Percentiles rank a stretch among this genome's conserved stretches.
phyloP scores from a whole-genome alignment of 805 yeast species.

The Candida awuae region DNA sequence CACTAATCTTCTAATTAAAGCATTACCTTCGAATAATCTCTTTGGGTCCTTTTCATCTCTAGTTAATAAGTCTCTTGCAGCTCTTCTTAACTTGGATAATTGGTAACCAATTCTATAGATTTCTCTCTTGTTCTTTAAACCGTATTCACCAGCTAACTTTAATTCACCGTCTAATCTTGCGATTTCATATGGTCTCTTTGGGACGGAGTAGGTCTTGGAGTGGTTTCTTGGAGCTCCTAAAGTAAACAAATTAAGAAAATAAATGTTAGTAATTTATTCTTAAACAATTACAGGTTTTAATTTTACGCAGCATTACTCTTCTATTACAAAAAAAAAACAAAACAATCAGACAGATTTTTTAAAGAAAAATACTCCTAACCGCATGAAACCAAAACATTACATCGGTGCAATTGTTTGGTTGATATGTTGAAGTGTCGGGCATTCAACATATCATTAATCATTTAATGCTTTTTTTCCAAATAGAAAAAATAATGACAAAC shows the following conservation, averaged over 20 bases:
- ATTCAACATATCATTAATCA: slow-evolving; percentile 38
- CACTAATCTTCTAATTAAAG: slow-evolving; percentile 98
- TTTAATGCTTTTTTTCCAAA: background rate
- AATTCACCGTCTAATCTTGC: slow-evolving; percentile 99
- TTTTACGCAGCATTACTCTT: background rate
- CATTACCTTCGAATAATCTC: slow-evolving; percentile 99
- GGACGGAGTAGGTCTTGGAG: slow-evolving; percentile 99
- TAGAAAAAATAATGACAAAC: background rate
- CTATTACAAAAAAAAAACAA: background rate
- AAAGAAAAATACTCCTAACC: background rate
- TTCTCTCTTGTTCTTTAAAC: slow-evolving; percentile 99
- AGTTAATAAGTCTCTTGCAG: slow-evolving; percentile 99
- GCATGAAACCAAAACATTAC: background rate
- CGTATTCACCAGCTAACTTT: slow-evolving; percentile 99
- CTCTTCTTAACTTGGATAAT: slow-evolving; percentile 99
- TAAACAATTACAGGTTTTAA: slow-evolving; percentile 1
- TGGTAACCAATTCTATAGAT: slow-evolving; percentile 99
- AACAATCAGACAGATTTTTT: background rate
- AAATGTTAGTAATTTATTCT: background rate
- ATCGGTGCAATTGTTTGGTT: too few species aligned
- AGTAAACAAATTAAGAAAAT: background rate
- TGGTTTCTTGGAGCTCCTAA: slow-evolving; percentile 97
- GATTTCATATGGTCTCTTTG: slow-evolving; percentile 98
- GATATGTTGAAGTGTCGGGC: slow-evolving; percentile 75
- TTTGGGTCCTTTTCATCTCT: slow-evolving; percentile 99